A percentile compares a stretch with the other conserved stretches of the same genome.
Conservation (phyloP, 2,329 filamentous ascomycete genomes). For the Ophiognomonia clavigignenti-juglandacearum region DNA sequence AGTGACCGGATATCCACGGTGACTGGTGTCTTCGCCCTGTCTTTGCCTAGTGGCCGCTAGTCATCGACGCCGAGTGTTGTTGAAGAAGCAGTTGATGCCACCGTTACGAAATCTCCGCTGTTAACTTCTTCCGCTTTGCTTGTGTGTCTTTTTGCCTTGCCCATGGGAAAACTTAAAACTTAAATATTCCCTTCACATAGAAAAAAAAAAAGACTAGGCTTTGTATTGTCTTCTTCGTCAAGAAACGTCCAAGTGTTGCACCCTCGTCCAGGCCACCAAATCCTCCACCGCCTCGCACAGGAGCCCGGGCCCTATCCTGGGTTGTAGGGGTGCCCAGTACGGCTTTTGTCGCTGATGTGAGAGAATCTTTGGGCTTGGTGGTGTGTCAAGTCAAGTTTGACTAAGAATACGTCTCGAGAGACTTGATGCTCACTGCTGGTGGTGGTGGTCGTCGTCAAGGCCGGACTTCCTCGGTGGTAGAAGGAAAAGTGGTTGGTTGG, state of each 20-base stretch:
- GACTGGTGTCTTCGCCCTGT: constrained; percentile 44
- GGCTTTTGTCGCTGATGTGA: too few relatives aligned
- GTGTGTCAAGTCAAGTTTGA: too few relatives aligned
- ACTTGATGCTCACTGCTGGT: background rate
- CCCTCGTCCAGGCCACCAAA: background rate
- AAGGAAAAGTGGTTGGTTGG: background rate
- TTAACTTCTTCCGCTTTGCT: too few relatives aligned
- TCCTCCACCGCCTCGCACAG: constrained; percentile 1
- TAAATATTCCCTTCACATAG: too few relatives aligned
- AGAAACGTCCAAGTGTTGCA: background rate
- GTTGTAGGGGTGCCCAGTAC: background rate
- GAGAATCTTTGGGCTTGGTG: too few relatives aligned
- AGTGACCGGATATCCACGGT: constrained; percentile 95
- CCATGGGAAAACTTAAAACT: too few relatives aligned
- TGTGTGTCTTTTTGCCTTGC: too few relatives aligned
- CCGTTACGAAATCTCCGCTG: background rate
- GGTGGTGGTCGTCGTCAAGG: background rate
- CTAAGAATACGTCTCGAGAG: background rate
- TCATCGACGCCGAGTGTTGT: constrained; percentile 25
- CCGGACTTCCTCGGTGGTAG: background rate
- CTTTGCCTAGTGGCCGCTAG: constrained; percentile 27
- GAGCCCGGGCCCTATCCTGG: background rate
- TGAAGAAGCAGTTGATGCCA: background rate
- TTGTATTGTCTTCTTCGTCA: too few relatives aligned
- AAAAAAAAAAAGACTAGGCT: too few relatives aligned